phyloP scores from a whole-genome alignment of 306 rosid species.

The Herpetospermum pedunculosum region DNA sequence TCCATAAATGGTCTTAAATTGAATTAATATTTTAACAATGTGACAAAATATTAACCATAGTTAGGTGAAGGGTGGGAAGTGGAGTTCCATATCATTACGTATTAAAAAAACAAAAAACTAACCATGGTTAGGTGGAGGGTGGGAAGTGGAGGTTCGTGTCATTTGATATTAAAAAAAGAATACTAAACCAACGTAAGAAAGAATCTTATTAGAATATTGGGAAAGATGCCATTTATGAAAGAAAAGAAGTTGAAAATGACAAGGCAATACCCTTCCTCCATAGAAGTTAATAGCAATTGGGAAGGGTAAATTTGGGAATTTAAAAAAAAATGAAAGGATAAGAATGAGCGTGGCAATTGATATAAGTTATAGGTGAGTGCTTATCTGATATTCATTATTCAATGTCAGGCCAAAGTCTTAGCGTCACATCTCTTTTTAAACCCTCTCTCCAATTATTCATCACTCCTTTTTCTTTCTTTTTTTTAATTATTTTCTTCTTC shows the following conservation, averaged over 20 bases:
- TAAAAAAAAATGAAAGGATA: background rate
- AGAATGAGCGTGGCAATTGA: background rate
- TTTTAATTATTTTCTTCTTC: background rate
- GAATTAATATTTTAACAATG: background rate
- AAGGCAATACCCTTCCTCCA: background rate
- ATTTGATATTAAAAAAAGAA: background rate
- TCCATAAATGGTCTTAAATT: too few relatives aligned
- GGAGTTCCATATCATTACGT: too few relatives aligned
- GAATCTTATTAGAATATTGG: background rate
- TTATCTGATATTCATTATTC: background rate
- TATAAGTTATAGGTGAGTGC: background rate
- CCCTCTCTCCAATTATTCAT: background rate
- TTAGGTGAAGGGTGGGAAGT: background rate
- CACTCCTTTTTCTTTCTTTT: background rate
- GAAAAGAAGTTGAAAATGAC: background rate
- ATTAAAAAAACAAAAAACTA: too few relatives aligned
- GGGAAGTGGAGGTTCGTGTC: background rate
- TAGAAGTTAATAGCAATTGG: accelerated
- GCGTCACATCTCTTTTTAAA: background rate
- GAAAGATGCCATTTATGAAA: background rate
- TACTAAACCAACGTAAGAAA: background rate
- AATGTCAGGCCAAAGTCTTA: background rate
- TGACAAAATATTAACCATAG: background rate
- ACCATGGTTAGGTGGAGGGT: background rate
- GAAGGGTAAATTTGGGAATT: background rate